These are phyloP conservation scores for Pythium grandisporangium DNA, from an alignment of 352 stramenopile species.

Conservation along the genomic window DNA sequence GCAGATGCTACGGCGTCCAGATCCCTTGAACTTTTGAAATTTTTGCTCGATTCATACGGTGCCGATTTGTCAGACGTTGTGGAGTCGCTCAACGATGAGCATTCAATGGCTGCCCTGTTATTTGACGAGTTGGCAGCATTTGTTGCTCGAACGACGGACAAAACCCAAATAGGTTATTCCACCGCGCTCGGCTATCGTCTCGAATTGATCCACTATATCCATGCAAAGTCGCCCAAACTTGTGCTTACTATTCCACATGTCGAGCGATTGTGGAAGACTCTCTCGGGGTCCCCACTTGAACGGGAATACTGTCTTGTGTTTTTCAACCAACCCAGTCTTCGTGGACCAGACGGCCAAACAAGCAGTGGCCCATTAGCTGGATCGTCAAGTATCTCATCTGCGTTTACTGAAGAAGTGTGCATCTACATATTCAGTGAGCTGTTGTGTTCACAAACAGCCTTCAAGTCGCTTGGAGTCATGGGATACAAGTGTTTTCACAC, in stretches of 20 bases:
- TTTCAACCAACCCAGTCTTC: slow-evolving; percentile 75
- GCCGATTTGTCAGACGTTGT: slow-evolving; percentile 56
- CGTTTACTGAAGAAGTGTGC: slow-evolving; percentile 71
- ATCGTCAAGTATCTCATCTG: slow-evolving; percentile 39
- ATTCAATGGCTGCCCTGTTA: slow-evolving; percentile 60
- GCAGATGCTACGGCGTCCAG: slow-evolving; percentile 44
- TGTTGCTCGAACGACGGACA: slow-evolving; percentile 43
- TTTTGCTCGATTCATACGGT: slow-evolving; percentile 81
- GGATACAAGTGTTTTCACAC: slow-evolving; percentile 86
- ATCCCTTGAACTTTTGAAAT: slow-evolving; percentile 75
- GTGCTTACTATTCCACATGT: slow-evolving; percentile 72
- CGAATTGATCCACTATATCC: slow-evolving; percentile 82
- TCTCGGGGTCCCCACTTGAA: slow-evolving; percentile 68
- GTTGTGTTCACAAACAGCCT: slow-evolving; percentile 73
- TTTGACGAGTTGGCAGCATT: slow-evolving; percentile 83
- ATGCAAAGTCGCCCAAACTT: slow-evolving; percentile 69
- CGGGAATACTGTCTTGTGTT: slow-evolving; percentile 78
- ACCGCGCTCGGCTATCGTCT: slow-evolving; percentile 74
- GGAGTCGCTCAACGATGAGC: slow-evolving; percentile 63
- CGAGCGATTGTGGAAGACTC: slow-evolving; percentile 57
- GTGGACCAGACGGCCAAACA: slow-evolving; percentile 21
- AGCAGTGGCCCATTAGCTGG: not conserved
- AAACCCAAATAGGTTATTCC: slow-evolving; percentile 41
- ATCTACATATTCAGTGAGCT: slow-evolving; percentile 79
- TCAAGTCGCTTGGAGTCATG: slow-evolving; percentile 51